Evolutionary conservation across 768 basidiomycete genomes (phyloP).

Genomic region (Russula earlei): DNA sequence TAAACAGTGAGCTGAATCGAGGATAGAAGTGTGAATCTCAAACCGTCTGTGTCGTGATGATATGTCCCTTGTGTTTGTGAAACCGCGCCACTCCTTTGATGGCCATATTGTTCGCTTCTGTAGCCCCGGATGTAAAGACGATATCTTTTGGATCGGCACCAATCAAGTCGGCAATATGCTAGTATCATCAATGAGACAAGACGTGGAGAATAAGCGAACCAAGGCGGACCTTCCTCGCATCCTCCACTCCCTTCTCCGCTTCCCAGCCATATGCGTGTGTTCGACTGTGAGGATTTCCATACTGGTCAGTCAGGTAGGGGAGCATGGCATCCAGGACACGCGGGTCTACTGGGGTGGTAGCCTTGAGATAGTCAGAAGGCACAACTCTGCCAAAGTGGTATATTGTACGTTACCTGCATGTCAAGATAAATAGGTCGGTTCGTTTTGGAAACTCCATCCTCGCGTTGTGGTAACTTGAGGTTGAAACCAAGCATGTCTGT

Average conservation of each 20-base stretch:
- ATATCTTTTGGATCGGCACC: slow-evolving; percentile 94
- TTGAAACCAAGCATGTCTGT: slow-evolving; percentile 88
- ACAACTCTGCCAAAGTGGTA: not conserved
- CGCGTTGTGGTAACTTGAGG: slow-evolving; percentile 52
- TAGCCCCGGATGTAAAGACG: slow-evolving; percentile 95
- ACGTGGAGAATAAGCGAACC: not conserved
- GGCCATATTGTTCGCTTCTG: slow-evolving; percentile 95
- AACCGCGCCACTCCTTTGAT: slow-evolving; percentile 97
- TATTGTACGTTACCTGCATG: slow-evolving; percentile 59
- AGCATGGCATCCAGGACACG: slow-evolving; percentile 96
- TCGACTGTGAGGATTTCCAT: slow-evolving; percentile 95
- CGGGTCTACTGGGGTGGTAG: slow-evolving; percentile 96
- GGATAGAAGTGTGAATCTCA: slow-evolving; percentile 23
- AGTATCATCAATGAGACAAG: not conserved
- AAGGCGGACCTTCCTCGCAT: slow-evolving; percentile 64
- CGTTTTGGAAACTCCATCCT: slow-evolving; percentile 48
- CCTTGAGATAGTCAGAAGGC: slow-evolving; percentile 37
- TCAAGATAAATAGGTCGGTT: slow-evolving; percentile 93
- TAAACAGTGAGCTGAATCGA: not conserved
- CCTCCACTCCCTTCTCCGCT: slow-evolving; percentile 89
- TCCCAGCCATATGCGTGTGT: slow-evolving; percentile 99
- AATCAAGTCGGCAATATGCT: slow-evolving; percentile 88
- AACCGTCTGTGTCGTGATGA: slow-evolving; percentile 93
- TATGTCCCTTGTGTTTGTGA: slow-evolving; percentile 84
- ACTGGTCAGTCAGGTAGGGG: slow-evolving; percentile 90